Evolutionary conservation across 2,329 filamentous ascomycete genomes (phyloP).

Genomic region (Alternaria atra): DNA sequence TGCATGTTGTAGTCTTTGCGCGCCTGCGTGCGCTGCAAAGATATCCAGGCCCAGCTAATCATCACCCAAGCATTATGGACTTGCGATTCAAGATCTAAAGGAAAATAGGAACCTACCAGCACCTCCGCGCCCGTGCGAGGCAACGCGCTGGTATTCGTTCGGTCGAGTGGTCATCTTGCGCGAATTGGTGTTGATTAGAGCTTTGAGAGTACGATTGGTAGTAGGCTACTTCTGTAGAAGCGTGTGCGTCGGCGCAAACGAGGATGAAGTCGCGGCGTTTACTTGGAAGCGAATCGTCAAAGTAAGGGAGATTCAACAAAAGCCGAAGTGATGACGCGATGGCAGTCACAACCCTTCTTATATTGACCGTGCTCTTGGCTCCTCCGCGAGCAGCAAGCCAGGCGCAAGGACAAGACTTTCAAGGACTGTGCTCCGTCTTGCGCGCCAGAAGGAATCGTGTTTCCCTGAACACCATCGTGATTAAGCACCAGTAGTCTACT

Average conservation of each 20-base stretch:
- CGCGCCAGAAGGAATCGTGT: conserved; percentile 20
- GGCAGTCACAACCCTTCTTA: conserved; percentile 21
- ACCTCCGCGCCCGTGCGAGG: conserved; percentile 78
- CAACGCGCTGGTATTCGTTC: conserved; percentile 38
- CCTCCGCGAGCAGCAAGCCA: conserved; percentile 21
- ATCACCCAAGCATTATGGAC: neutral
- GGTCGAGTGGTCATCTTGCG: conserved; percentile 34
- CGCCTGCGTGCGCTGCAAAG: neutral
- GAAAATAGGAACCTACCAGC: conserved; percentile 61
- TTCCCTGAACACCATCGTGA: conserved; percentile 36
- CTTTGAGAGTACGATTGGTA: neutral
- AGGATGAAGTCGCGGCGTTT: neutral
- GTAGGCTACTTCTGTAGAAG: neutral
- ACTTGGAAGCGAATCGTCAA: conserved; percentile 16
- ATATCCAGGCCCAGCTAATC: neutral
- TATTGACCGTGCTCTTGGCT: conserved; percentile 25
- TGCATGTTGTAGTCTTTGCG: neutral
- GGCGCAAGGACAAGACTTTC: conserved; percentile 21
- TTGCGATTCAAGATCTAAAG: conserved; percentile 1
- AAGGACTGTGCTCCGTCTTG: conserved; percentile 19
- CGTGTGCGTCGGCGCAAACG: neutral
- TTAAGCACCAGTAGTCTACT: conserved; percentile 27
- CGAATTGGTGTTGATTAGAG: neutral
- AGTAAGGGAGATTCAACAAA: conserved; percentile 21
- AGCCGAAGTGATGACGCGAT: conserved; percentile 25